Percentiles rank a stretch among this genome's conserved stretches.
Conservation (phyloP, 2,329 filamentous ascomycete genomes). For the Cladophialophora exuberans region DNA sequence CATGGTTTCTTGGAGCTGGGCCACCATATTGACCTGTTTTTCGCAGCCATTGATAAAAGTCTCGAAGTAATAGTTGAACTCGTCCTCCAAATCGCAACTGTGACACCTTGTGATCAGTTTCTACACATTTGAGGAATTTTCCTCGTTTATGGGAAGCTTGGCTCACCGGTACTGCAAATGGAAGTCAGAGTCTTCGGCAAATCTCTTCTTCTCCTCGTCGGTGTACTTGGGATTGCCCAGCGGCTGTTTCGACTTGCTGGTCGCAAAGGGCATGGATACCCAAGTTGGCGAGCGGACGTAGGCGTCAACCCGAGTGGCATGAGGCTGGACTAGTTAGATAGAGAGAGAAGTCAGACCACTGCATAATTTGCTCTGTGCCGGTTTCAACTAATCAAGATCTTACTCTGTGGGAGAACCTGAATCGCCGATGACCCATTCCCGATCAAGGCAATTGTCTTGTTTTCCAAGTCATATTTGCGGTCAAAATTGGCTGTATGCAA, state of each 20-base stretch:
- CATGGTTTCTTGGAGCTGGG: slow-evolving; percentile 39
- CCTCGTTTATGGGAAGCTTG: too few relatives aligned
- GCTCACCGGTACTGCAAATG: background rate
- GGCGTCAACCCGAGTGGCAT: slow-evolving; percentile 34
- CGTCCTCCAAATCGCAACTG: slow-evolving; percentile 41
- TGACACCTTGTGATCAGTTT: background rate
- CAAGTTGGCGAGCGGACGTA: slow-evolving; percentile 26
- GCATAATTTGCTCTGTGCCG: background rate
- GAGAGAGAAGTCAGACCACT: slow-evolving; percentile 34
- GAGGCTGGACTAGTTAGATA: background rate
- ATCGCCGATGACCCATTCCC: slow-evolving; percentile 60
- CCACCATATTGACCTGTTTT: slow-evolving; percentile 38
- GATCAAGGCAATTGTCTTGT: slow-evolving; percentile 56
- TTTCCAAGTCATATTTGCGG: slow-evolving; percentile 51
- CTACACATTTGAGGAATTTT: too few relatives aligned
- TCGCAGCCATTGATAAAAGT: slow-evolving; percentile 42
- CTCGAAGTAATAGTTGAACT: slow-evolving; percentile 48
- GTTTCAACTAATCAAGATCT: background rate
- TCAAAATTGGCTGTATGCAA: slow-evolving; percentile 63
- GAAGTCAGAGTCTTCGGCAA: background rate
- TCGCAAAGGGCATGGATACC: slow-evolving; percentile 29
- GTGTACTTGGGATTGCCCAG: slow-evolving; percentile 45
- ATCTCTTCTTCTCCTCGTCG: slow-evolving; percentile 41
- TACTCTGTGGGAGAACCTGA: slow-evolving; percentile 55
- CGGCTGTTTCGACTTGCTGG: slow-evolving; percentile 53